These are phyloP conservation scores for Botrytis fabae DNA, from an alignment of 2,329 filamentous ascomycete genomes.

Conservation along the genomic window DNA sequence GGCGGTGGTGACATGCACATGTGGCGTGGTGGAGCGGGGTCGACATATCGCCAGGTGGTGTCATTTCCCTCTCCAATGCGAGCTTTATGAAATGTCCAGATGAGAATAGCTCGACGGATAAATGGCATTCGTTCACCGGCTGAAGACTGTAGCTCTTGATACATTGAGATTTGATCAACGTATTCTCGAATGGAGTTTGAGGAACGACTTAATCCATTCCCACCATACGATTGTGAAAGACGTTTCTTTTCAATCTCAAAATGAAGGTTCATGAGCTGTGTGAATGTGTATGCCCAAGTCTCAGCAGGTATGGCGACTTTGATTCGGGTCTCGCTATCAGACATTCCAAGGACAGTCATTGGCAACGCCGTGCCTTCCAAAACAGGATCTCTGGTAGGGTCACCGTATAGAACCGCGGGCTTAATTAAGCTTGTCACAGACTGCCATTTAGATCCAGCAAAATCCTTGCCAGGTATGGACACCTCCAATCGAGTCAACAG, in stretches of 20 bases:
- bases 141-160: conserved; percentile 64
- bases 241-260: conserved; percentile 45
- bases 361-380: conserved; percentile 25
- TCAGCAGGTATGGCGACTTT: conserved; percentile 38
- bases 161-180: conserved; percentile 63
- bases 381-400: conserved; percentile 42
- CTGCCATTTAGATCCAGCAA: conserved; percentile 60
- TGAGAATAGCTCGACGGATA: conserved; percentile 59
- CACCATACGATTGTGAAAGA: conserved; percentile 42
- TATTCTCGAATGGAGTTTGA: conserved; percentile 52
- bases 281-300: conserved; percentile 39
- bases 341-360: conserved; percentile 28
- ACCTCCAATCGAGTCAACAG: conserved; percentile 61
- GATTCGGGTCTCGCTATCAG: conserved; percentile 32
- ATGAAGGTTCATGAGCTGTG: conserved; percentile 34
- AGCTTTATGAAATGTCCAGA: conserved; percentile 62
- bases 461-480: conserved; percentile 53
- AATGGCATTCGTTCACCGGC: conserved; percentile 50
- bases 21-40: conserved; percentile 30
- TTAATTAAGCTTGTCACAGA: conserved; percentile 59
- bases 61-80: conserved; percentile 53
- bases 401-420: conserved; percentile 48
- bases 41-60: conserved; percentile 61
- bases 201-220: conserved; percentile 42
- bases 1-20: conserved; percentile 39